Percentiles rank a stretch among this genome's conserved stretches.
phyloP scores from a whole-genome alignment of 2,329 filamentous ascomycete genomes.

The Monosporascus sp. region DNA sequence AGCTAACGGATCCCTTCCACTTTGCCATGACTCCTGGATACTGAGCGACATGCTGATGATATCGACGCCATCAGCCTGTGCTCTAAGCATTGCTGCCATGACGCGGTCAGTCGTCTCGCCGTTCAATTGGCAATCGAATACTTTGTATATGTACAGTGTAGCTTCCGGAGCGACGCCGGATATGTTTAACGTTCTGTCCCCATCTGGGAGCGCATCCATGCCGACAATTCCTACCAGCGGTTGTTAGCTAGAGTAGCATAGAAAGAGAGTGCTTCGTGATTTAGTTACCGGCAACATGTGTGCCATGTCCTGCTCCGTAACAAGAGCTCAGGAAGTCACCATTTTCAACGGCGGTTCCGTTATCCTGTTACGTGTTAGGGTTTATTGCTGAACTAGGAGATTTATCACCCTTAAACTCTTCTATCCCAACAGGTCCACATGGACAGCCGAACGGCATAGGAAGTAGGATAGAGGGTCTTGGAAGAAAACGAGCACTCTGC shows the following conservation, averaged over 20 bases:
- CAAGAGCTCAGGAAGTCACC: conserved; percentile 8
- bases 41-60: conserved; percentile 23
- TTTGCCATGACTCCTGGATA: conserved; percentile 8
- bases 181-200: conserved; percentile 7
- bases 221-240: conserved; percentile 6
- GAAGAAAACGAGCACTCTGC: no score
- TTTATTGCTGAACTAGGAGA: no score
- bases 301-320: conserved; percentile 10
- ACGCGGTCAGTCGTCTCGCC: conserved; percentile 13
- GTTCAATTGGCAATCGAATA: conserved; percentile 7
- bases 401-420: no score
- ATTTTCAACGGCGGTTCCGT: conserved; percentile 6
- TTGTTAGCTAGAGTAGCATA: neutral
- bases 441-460: no score
- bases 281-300: conserved; percentile 10
- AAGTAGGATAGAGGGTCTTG: no score
- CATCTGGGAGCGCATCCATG: conserved; percentile 7
- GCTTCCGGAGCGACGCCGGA: conserved; percentile 12
- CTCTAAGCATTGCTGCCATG: conserved; percentile 21
- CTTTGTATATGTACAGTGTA: conserved; percentile 7
- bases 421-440: no score
- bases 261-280: no score
- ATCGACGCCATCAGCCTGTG: conserved; percentile 21
- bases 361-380: neutral
- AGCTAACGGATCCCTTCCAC: conserved; percentile 6